Evolutionary conservation across 164 flowering plant species (phyloP).

Genomic region (Pachysandra terminalis): DNA sequence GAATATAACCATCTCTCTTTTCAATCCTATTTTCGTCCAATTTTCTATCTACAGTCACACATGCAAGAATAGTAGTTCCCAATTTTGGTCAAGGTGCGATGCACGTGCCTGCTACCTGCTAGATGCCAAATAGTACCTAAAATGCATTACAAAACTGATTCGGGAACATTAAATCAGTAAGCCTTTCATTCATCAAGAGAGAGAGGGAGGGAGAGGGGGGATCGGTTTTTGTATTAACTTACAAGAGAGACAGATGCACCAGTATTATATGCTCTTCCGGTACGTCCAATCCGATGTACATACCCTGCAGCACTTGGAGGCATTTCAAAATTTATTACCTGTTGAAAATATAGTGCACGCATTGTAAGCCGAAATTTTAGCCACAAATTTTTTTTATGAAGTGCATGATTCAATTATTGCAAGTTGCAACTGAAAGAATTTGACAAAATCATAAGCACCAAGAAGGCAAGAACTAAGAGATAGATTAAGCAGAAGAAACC

Average conservation of each 20-base stretch:
- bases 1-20: too few relatives aligned
- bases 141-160: too few relatives aligned
- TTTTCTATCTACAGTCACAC: too few relatives aligned
- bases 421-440: background rate
- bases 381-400: background rate
- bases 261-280: slow-evolving; percentile 86
- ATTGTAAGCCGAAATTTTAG: background rate
- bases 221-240: slow-evolving; percentile 30
- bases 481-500: background rate
- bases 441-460: background rate
- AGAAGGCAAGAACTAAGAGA: background rate
- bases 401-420: too few relatives aligned
- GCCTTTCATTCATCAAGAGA: too few relatives aligned
- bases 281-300: slow-evolving; percentile 95
- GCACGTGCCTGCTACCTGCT: too few relatives aligned
- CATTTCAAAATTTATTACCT: slow-evolving; percentile 96
- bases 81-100: too few relatives aligned
- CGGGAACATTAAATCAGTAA: too few relatives aligned
- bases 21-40: too few relatives aligned
- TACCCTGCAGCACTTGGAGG: slow-evolving; percentile 74
- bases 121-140: too few relatives aligned
- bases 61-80: too few relatives aligned
- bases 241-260: slow-evolving; percentile 93
- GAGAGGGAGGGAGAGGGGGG: too few relatives aligned
- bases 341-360: slow-evolving; percentile 6